These are phyloP conservation scores for Rosa hybrid DNA, from an alignment of 331 rosid genomes.

Conservation along the genomic window DNA sequence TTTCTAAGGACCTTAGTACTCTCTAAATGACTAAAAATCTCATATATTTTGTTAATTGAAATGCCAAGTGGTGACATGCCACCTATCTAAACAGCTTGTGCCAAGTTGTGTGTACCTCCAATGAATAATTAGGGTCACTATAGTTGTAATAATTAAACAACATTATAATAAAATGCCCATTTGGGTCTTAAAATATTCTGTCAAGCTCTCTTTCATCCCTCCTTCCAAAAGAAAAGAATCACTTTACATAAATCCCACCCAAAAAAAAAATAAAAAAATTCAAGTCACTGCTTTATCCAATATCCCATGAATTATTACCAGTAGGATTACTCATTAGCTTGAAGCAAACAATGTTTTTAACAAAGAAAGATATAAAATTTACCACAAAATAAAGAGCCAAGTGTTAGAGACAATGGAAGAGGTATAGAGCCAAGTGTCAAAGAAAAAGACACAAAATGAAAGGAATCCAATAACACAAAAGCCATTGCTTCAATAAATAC, in stretches of 20 bases:
- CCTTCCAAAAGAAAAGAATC: not conserved
- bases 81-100: slow-evolving; percentile 3
- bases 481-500: not conserved
- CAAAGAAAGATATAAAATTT: no score
- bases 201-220: not conserved
- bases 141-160: not conserved
- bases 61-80: slow-evolving; percentile 17
- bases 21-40: no score
- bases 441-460: not conserved
- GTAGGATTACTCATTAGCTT: not conserved
- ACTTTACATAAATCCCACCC: not conserved
- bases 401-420: not conserved
- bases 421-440: not conserved
- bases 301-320: not conserved
- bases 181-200: not conserved
- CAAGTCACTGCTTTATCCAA: not conserved
- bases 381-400: not conserved
- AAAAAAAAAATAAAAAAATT: not conserved
- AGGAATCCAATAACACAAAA: not conserved
- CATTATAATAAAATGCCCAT: not conserved
- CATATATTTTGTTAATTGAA: not conserved
- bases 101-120: slow-evolving; percentile 6
- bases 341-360: not conserved
- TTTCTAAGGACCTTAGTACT: not conserved
- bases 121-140: not conserved